These are phyloP conservation scores for Euphorbia pulcherrima DNA, from an alignment of 345 rosid genomes.

Conservation along the genomic window DNA sequence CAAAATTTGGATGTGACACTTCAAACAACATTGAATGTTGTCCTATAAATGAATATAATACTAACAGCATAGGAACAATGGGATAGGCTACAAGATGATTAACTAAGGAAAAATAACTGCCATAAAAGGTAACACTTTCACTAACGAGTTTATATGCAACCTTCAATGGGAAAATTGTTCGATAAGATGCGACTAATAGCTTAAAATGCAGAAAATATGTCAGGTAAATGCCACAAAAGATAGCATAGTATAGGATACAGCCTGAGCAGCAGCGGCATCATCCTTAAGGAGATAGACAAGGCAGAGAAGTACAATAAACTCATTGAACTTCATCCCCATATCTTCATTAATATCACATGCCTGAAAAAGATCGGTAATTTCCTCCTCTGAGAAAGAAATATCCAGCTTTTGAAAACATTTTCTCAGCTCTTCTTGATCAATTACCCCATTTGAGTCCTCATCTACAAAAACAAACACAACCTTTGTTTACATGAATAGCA, in stretches of 20 bases:
- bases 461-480: constrained; percentile 33
- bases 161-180: background rate
- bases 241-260: constrained; percentile 43
- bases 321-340: constrained; percentile 77
- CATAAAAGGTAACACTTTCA: background rate
- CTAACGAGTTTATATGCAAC: background rate
- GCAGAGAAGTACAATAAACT: constrained; percentile 88
- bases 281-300: constrained; percentile 84
- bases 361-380: constrained; percentile 64
- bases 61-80: background rate
- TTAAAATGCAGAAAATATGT: background rate
- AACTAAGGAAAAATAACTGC: background rate
- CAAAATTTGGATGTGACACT: background rate
- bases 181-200: background rate
- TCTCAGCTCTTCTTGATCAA: constrained; percentile 72
- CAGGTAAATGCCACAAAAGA: background rate
- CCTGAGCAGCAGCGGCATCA: constrained; percentile 47
- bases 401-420: constrained; percentile 68
- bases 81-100: background rate
- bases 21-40: background rate
- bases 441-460: constrained; percentile 78
- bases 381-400: constrained; percentile 71
- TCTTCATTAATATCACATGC: constrained; percentile 82
- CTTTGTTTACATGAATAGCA: background rate
- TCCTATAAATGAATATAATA: background rate